These are phyloP conservation scores for Oryza glumipatula DNA, from an alignment of 176 grass and related monocot genomes.

Conservation along the genomic window DNA sequence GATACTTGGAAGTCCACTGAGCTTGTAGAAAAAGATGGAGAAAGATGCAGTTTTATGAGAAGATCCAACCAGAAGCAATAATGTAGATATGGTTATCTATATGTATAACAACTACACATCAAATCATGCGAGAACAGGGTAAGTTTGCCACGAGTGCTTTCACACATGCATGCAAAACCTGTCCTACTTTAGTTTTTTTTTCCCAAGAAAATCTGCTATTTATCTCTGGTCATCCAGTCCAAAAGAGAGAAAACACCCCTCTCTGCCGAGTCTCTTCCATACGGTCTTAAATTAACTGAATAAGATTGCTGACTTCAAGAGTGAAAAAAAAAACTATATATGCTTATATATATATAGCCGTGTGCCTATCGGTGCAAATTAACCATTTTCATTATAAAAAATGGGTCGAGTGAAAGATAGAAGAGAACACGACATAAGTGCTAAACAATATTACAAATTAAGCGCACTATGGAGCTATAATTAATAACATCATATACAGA, in stretches of 20 bases:
- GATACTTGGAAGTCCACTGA: slow-evolving; percentile 10
- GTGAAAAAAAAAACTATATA: too few relatives aligned
- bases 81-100: neutral
- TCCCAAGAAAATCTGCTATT: neutral
- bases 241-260: neutral
- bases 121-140: neutral
- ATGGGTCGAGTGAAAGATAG: too few relatives aligned
- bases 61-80: neutral
- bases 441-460: too few relatives aligned
- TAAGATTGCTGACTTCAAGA: neutral
- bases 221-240: neutral
- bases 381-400: too few relatives aligned
- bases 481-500: too few relatives aligned
- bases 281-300: neutral
- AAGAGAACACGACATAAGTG: too few relatives aligned
- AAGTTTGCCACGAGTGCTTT: neutral
- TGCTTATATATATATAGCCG: too few relatives aligned
- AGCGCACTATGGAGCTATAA: too few relatives aligned
- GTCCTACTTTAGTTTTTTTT: neutral
- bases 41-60: neutral
- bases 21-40: neutral
- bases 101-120: neutral
- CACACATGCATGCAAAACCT: neutral
- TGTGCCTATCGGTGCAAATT: too few relatives aligned
- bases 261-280: slow-evolving; percentile 1